Conservation (phyloP, 805 yeast genomes). For the Suhomyces vadensis region DNA sequence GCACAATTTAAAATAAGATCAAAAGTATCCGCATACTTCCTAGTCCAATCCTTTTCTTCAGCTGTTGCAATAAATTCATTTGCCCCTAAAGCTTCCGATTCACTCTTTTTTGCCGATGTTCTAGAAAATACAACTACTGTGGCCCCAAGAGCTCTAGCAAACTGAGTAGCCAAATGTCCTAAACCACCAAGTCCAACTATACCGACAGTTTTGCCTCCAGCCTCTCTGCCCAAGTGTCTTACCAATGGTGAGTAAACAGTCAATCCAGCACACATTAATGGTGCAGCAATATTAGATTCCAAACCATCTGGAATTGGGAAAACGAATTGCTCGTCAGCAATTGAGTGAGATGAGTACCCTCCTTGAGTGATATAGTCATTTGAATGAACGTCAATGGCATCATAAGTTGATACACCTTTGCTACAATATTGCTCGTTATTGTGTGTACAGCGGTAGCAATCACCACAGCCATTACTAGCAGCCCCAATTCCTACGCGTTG, state of each 20-base stretch:
- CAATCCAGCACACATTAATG: slow-evolving; percentile 76
- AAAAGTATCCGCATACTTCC: slow-evolving; percentile 32
- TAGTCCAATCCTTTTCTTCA: slow-evolving; percentile 47
- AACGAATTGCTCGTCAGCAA: slow-evolving; percentile 63
- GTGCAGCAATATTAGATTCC: slow-evolving; percentile 60
- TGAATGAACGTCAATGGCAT: slow-evolving; percentile 19
- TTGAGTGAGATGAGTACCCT: slow-evolving; percentile 67
- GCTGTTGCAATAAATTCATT: slow-evolving; percentile 54
- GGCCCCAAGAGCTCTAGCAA: slow-evolving; percentile 62
- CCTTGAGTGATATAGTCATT: slow-evolving; percentile 60
- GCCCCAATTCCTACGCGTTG: slow-evolving; percentile 85
- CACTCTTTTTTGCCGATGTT: slow-evolving; percentile 46
- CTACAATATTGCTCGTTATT: slow-evolving; percentile 41
- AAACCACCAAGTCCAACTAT: slow-evolving; percentile 59
- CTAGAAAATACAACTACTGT: slow-evolving; percentile 61
- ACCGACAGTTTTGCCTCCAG: slow-evolving; percentile 52
- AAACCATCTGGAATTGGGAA: slow-evolving; percentile 56
- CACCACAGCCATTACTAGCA: slow-evolving; percentile 56
- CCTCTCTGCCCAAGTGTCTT: slow-evolving; percentile 37
- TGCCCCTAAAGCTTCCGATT: slow-evolving; percentile 55
- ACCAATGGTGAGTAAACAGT: slow-evolving; percentile 70
- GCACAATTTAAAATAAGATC: slow-evolving; percentile 58
- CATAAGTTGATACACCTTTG: slow-evolving; percentile 22
- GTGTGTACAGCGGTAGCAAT: slow-evolving; percentile 20
- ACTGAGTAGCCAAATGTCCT: slow-evolving; percentile 56